These are phyloP conservation scores for Pilatotrama ljubarskyi DNA, from an alignment of 768 basidiomycete genomes.

Conservation along the genomic window DNA sequence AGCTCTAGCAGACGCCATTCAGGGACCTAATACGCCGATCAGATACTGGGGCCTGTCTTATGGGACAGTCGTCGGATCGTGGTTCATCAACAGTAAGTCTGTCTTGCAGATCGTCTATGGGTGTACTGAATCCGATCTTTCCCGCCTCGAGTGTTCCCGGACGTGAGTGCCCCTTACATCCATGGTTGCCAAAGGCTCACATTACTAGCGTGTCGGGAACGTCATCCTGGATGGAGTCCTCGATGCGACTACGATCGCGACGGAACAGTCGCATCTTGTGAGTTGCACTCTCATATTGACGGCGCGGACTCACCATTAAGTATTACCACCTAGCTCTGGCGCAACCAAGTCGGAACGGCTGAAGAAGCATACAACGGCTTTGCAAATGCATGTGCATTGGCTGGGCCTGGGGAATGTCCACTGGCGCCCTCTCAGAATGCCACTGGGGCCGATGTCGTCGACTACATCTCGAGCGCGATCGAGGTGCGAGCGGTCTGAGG, in stretches of 20 bases:
- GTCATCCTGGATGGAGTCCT: slow-evolving; percentile 18
- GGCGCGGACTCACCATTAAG: not conserved
- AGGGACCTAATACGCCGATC: slow-evolving; percentile 5
- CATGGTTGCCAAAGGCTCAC: not conserved
- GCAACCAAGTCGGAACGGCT: not conserved
- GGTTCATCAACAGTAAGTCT: slow-evolving; percentile 13
- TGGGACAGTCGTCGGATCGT: slow-evolving; percentile 12
- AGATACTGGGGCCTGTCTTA: slow-evolving; percentile 20
- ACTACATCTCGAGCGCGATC: slow-evolving; percentile 1
- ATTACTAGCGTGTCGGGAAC: slow-evolving; percentile 3
- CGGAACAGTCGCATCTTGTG: slow-evolving; percentile 8
- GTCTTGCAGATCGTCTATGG: not conserved
- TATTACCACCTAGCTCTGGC: slow-evolving; percentile 5
- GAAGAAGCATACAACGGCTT: slow-evolving; percentile 11
- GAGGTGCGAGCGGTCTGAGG: not conserved
- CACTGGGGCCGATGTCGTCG: slow-evolving; percentile 7
- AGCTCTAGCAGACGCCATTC: slow-evolving; percentile 9
- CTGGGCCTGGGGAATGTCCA: slow-evolving; percentile 1
- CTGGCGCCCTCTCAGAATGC: not conserved
- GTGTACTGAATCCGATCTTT: not conserved
- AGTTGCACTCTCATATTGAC: no score
- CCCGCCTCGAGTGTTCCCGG: slow-evolving; percentile 9
- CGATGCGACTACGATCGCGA: slow-evolving; percentile 7
- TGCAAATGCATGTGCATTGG: slow-evolving; percentile 11
- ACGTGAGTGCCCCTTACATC: not conserved